Evolutionary conservation across 2,329 filamentous ascomycete species (phyloP), one percentile per base, ranked within the genome.

Genomic region (Botrytis fragariae): DNA sequence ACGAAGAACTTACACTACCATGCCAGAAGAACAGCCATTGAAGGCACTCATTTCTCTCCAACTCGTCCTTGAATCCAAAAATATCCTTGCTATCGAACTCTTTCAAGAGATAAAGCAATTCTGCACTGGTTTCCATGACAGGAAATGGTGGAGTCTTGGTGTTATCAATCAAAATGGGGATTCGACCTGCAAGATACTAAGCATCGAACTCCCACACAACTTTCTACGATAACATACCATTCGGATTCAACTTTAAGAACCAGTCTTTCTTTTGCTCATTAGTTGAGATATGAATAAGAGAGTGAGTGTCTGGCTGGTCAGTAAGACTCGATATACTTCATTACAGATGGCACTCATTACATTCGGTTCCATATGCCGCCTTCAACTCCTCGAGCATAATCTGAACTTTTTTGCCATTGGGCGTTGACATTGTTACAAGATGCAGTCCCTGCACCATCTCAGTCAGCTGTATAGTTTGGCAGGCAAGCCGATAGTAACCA

Each of bases 1-100:
- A 70, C 54, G 45, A 14, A 64, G 18, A 64, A 77, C 79, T 71
- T 78, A 83, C 81, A 86, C 20, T 64, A 82, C 82, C 83, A 72
- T 87, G 85, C 85, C 85, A 88, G 81, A 88, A 88, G 80, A 88
- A 87, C 1, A 86, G 81, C 86, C 86, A 88, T 77, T 88, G 86
- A 59, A 87, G 74, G 42, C 79, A 81, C 76, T 87, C 80, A 75
- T 81, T 87, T 22, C 82, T 80, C 79, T 88, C 86, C 10, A 87
- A 78, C 25, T 85, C 83, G 76, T 88, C 84, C 64, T 83, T 83
- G 81, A 88, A 89, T 29, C 85, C 84, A 77, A 88, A 87, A 8
- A 79, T 80, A 76, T 86, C 81, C 9, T 87, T 79, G 74, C 83
- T 84, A 79, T 88, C 87, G 16, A 37, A 67, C 73, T 80, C 82